Base-by-base conservation (phyloP, 73 alveolate genomes). In the Stentor coeruleus region DNA sequence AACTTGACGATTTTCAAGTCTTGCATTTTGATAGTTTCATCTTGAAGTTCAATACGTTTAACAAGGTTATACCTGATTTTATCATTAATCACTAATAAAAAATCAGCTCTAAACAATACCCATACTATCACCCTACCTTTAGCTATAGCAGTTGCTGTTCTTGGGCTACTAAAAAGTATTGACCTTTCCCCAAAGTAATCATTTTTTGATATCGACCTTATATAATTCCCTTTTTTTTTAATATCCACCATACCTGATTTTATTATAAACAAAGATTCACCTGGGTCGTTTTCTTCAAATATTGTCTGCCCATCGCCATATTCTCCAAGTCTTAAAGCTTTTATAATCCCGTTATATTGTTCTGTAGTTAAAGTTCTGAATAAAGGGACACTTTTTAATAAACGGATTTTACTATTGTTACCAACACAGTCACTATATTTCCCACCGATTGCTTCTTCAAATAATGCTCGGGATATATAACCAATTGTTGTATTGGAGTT, bases 111-210 rank as follows among this genome's bases (percentile, higher is more conserved):
- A 30, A 85, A 30, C 73, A 87, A 74, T 55, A 86, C 60, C 57
- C 88, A 87, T 39, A 81, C 82, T 75, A 84, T 89, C 26, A 82
- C 87, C 42, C 30, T 35, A 6, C 82, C 93, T 79, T 84, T 76
- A 4, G 93, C 91, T 3, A 75, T 38, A 28, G 77, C 84, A 3
- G 91, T 76, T 3, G 94, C 94, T 60, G 91, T 81, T 33, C 92
- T 39, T 28, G 88, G 82, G 81, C 80, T 87, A 35, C 84, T 58
- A 40, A 81, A 73, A 82, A 66, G 35, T 15, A 66, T 33, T 33
- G 81, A 66, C 2, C 81, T 66, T 66, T 66, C 81, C 20, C 81
- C 81, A 66, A 66, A 66, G 35, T 66, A 66, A 66, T 66, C 81
- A 2, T 66, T 20, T 66, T 15, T 66, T 15, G 81, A 30, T 15